Base-by-base conservation (phyloP, 306 rosid genomes). In the Heteromeles arbutifolia region DNA sequence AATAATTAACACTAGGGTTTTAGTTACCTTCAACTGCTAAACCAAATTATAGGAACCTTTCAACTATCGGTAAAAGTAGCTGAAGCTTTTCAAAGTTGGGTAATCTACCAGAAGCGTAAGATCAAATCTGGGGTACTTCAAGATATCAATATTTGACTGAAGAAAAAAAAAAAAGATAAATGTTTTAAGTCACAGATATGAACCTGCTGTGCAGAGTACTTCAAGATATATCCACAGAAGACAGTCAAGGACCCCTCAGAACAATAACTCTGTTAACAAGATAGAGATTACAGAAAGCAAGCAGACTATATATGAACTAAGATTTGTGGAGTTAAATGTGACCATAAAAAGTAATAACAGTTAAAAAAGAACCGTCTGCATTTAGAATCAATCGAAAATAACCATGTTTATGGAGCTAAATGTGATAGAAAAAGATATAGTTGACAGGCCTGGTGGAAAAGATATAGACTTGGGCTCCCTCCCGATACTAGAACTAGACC, bases 211-310 rank as follows among this genome's bases (percentile, higher is more conserved):
- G 52, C 15, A 31, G 37, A 75, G 78, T 34, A 39, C 26, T 58
- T 73, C 54, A 57, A 58, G 54, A 73, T 11, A 58, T 73, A 34
- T 34, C 76, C 56, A 14, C 6, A 58, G 39, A 73, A 57, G 76
- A 58, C 19, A 4, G 26, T 22, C 24, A 11, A 31, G 62, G 52
- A 64, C 32, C 50, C 63, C 25, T 65, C 34, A 19, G 21, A 52
- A 50, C 53, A 65, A 34, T 6, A 17, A 61, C 50, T 61, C 68
- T 73, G 77, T 65, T 24, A 58, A 26, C 26, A 73, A 29, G 41
- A 63, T 63, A 10, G 11, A 39, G 44, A 39, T 39, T 39, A 63
- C 13, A 70, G 44, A n/a, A 54, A 71, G 65, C 19, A 59, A 59
- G 53, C 12, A 2, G 43, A 73, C 67, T 39, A 37, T 21, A 25